A percentile compares a stretch with the other conserved stretches of the same genome.
Evolutionary conservation across 345 rosid species (phyloP).

Genomic region (Draba incana): DNA sequence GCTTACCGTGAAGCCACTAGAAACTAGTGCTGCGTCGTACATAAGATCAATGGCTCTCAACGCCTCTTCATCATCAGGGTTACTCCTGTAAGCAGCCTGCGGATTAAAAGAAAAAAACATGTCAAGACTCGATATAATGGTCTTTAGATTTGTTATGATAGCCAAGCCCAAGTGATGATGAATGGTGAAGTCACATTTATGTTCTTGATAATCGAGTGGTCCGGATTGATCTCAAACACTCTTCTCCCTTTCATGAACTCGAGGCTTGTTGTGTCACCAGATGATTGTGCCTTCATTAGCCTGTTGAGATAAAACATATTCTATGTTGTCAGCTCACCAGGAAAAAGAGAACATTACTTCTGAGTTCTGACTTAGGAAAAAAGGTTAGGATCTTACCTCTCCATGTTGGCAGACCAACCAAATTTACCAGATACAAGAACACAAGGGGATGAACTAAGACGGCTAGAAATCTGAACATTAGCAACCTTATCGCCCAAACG

Average conservation of each 20-base stretch:
- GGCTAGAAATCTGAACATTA: conserved; percentile 81
- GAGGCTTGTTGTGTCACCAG: conserved; percentile 76
- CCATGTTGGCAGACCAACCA: conserved; percentile 99
- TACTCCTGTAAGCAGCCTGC: conserved; percentile 78
- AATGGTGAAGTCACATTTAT: conserved; percentile 53
- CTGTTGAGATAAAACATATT: conserved; percentile 45
- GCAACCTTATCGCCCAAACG: conserved; percentile 89
- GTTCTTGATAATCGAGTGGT: conserved; percentile 75
- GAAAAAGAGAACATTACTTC: background rate
- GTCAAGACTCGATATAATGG: background rate
- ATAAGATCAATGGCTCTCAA: conserved; percentile 85
- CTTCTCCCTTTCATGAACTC: conserved; percentile 98
- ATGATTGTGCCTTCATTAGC: conserved; percentile 90
- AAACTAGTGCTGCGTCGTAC: conserved; percentile 86
- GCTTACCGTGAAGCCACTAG: conserved; percentile 95
- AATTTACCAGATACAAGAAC: conserved; percentile 93
- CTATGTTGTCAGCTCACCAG: conserved; percentile 16
- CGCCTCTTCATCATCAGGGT: conserved; percentile 80
- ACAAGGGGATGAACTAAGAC: conserved; percentile 94
- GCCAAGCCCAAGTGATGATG: conserved; percentile 3
- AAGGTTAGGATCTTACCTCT: conserved; percentile 55
- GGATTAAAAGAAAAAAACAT: background rate
- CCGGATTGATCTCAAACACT: conserved; percentile 95
- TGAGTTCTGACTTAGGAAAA: background rate
- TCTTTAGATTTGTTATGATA: background rate